A percentile compares a stretch with the other conserved stretches of the same genome.
Evolutionary conservation across 2,329 filamentous ascomycete species (phyloP).

Genomic region (Fragosphaeria purpurea): DNA sequence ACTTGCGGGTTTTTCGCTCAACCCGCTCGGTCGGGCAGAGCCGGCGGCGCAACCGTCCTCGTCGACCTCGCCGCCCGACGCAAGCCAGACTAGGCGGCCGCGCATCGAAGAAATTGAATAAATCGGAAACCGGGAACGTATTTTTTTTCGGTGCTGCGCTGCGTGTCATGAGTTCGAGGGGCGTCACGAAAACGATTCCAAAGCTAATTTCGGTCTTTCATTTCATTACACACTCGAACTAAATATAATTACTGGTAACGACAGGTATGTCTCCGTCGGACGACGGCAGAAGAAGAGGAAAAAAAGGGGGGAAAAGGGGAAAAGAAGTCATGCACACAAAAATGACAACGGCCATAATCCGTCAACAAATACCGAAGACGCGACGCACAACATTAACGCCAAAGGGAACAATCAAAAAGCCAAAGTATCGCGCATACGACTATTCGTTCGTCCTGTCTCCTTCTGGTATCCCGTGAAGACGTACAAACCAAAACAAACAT

Average conservation of each 20-base stretch:
- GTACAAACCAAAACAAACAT: neutral
- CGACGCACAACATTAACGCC: neutral
- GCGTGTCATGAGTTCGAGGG: no score
- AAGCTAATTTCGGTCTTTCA: no score
- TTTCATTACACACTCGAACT: no score
- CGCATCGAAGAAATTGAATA: constrained; percentile 15
- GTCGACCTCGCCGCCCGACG: neutral
- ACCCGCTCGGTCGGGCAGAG: neutral
- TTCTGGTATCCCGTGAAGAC: no score
- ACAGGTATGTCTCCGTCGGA: no score
- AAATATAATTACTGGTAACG: no score
- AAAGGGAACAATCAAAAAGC: neutral
- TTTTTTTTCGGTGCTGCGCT: no score
- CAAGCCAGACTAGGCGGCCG: constrained; percentile 1
- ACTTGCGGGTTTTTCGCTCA: constrained; percentile 31
- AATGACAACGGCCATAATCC: neutral
- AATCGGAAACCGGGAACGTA: neutral
- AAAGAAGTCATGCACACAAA: neutral
- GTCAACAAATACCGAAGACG: neutral
- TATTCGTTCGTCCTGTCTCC: no score
- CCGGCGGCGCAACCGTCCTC: no score
- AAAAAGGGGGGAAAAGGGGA: neutral
- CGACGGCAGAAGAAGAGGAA: no score
- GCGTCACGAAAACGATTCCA: no score
- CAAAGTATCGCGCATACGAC: no score